Evolutionary conservation across 495 filamentous ascomycete genomes (phyloP).

Genomic region (Melanomma pulvis-pyrius): DNA sequence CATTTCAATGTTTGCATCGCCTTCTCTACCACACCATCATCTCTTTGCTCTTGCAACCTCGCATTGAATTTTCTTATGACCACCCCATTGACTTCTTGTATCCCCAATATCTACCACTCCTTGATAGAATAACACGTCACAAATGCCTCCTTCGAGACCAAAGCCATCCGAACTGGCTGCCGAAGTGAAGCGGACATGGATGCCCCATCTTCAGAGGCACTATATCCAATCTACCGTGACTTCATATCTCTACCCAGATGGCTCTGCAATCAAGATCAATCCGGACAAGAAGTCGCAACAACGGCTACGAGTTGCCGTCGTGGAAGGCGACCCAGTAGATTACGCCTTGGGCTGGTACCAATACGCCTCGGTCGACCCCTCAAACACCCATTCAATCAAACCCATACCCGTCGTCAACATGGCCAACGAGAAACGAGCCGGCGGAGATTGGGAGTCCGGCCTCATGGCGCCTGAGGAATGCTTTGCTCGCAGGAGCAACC

Average conservation of each 20-base stretch:
- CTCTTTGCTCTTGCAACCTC: neutral
- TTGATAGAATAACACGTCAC: neutral
- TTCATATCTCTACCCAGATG: conserved; percentile 49
- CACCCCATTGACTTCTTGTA: neutral
- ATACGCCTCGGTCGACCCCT: conserved; percentile 16
- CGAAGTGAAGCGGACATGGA: conserved; percentile 66
- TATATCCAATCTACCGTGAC: conserved; percentile 56
- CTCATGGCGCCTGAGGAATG: conserved; percentile 72
- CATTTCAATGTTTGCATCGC: conserved; percentile 5
- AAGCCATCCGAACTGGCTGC: conserved; percentile 72
- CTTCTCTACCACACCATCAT: neutral
- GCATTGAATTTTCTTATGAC: neutral
- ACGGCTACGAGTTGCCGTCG: conserved; percentile 56
- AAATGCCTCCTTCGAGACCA: conserved; percentile 63
- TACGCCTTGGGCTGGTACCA: conserved; percentile 63
- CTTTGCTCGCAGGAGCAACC: conserved; percentile 70
- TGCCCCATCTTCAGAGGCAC: conserved; percentile 59
- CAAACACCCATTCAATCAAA: conserved; percentile 35
- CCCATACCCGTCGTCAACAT: conserved; percentile 71
- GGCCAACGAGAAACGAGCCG: conserved; percentile 72
- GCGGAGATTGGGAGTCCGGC: conserved; percentile 78
- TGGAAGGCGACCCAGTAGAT: conserved; percentile 69
- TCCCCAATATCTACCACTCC: neutral
- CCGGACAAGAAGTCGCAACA: conserved; percentile 28
- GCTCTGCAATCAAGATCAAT: conserved; percentile 40